A percentile compares a stretch with the other conserved stretches of the same genome.
Conservation (phyloP, 805 yeast genomes). For the Candida ponderosae region DNA sequence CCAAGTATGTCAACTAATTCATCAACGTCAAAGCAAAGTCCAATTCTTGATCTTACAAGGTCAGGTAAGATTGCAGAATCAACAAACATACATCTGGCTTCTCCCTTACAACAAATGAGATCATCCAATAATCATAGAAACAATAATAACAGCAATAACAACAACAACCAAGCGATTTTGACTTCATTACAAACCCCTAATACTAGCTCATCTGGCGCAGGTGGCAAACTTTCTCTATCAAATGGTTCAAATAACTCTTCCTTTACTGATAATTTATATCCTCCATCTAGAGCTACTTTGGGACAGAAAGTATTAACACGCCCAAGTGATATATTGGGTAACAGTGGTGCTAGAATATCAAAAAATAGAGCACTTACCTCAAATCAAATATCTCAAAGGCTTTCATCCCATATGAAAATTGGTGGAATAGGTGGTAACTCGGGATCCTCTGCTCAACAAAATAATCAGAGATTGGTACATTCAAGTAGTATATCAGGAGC, state of each 20-base stretch:
- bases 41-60: constrained; percentile 7
- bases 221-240: no score
- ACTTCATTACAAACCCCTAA: no score
- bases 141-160: background rate
- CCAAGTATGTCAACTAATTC: background rate
- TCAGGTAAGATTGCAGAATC: constrained; percentile 16
- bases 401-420: constrained; percentile 18
- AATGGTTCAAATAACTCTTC: no score
- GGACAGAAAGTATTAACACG: no score
- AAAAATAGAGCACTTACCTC: constrained; percentile 14
- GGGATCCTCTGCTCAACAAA: no score
- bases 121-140: background rate
- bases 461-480: background rate
- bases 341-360: constrained; percentile 1
- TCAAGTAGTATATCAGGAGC: background rate
- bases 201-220: no score
- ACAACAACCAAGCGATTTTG: background rate
- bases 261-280: no score
- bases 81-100: constrained; percentile 7
- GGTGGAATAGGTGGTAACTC: constrained; percentile 3
- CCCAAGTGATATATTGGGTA: no score
- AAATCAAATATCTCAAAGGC: constrained; percentile 14
- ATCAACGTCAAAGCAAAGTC: background rate
- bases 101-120: background rate
- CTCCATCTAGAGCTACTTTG: no score